Evolutionary conservation across 768 basidiomycete genomes (phyloP), one percentile per base, ranked within the genome.

Genomic region (Suillus placidus): DNA sequence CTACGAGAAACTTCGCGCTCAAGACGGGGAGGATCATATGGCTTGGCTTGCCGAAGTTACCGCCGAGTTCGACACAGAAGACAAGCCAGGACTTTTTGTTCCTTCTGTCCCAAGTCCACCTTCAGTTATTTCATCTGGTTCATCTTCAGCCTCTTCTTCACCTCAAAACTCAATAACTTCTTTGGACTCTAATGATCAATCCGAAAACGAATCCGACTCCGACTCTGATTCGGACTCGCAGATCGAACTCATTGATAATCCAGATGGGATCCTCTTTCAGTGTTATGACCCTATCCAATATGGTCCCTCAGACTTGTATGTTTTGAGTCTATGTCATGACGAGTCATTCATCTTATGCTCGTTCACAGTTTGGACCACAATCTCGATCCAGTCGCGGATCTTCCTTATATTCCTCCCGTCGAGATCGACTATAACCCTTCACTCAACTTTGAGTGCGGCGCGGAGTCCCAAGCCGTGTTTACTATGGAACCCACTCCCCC

Each of bases 11-110:
- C 76, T 77, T 30, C 74, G 68, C 45, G 76, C 76, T 20, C 76
- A 78, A 61, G 76, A 74, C 56, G 76, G 78, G 13, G 77, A 77
- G 30, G 76, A 77, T 47, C 76, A 78, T 62, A 68, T 74, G 68
- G 74, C 76, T 52, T 77, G 76, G 76, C 76, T 77, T 18, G 64
- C 64, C 2, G 63, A 64, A 42, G 58, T 47, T 14, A 47, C 61
- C 23, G 77, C 76, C 23, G 76, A 78, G 67, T 77, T 65, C 60
- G 77, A 73, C 26, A 74, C 74, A 37, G 77, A 78, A 40, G 75
- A 77, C 61, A 77, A 78, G 66, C 68, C 66, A 8, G 70, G 72
- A 34, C 71, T 66, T 61, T 77, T 70, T 61, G 49, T 69, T 9
- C 69, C 73, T 40, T 57, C 64, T 16, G 61, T 61, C 54, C 68